Base-by-base conservation (phyloP, 2,329 filamentous ascomycete species). In the Escovopsis weberi region DNA sequence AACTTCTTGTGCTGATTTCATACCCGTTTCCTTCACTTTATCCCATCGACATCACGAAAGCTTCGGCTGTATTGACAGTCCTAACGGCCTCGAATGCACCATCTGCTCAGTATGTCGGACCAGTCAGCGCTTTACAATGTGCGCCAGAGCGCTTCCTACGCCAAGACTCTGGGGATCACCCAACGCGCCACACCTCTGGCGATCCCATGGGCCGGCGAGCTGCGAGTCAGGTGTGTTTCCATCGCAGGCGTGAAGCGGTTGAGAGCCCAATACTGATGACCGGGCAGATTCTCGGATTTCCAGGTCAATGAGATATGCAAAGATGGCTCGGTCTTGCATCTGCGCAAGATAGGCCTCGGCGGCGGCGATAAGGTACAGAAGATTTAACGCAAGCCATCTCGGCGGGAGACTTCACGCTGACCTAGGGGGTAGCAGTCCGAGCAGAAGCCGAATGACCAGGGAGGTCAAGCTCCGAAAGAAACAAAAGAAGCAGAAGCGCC, bases 271-370 rank as follows among this genome's bases (percentile, higher is more conserved):
- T 18, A 40, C 37, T 44, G 32, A 23, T 5, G n/a, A 10, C 10
- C 38, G 15, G 3, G 10, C 40, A 77, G 85, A 50, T 95, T 88
- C 60, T 89, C 87, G 4, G 88, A 95, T 59, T 95, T 95, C 54
- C 69, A 91, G 51, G 88, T 95, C 52, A 88, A 94, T 55, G 88
- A 95, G 61, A 89, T 95, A 48, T 66, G 74, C 18, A 78, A 80
- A 28, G 75, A 82, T 54, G 87, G 87, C 12, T 63, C 78, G 42
- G 84, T 94, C 12, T 60, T 91, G 41, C 85, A 89, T 59, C 66
- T 95, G 39, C 68, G 61, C 44, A 72, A 68, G 42, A 60, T 72
- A 15, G 60, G 59, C 12, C 37, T 58, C 7, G 46, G 41, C 2
- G 50, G 51, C 9, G 47, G 44, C 26, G 33, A 33, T 6, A 45